Base-by-base conservation (phyloP, 331 rosid genomes). In the Spiraea crenata region DNA sequence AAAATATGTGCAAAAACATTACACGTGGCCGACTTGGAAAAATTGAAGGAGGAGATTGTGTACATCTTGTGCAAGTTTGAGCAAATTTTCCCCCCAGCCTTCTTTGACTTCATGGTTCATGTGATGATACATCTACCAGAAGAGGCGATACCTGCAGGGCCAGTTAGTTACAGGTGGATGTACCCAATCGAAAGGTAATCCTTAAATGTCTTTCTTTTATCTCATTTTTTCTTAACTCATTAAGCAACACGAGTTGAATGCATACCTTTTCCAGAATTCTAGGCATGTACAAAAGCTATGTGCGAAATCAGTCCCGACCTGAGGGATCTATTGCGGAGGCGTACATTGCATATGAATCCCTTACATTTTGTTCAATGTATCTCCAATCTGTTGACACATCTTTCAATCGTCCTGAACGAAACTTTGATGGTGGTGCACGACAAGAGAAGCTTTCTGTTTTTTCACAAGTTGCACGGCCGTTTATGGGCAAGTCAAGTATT, bases 291-390 rank as follows among this genome's bases (percentile, higher is more conserved):
- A 69, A 69, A 15, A 5, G 1, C 2, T 69, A 69, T 51, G 51
- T 69, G 7, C 10, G 50, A 3, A 68, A 68, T 14, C 37, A 7
- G 14, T 62, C 73, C 6, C 61, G 38, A 1, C 73, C 19, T 1
- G 73, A 68, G 5, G 73, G 62, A 12, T 67, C 63, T 3, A 68
- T 52, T 3, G 25, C 63, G 0, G 50, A 68, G 39, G 62, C 39
- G 2, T 52, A 50, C 8, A n/a, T 68, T 6, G 49, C 16, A 0
- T 13, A 69, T 37, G 63, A 69, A 12, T 38, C 51, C 9, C 34
- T 69, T 6, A 39, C 51, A 6, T 70, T 70, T 19, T 57, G 38
- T 1, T 42, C 74, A 9, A 11, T 34, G 37, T 56, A 70, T 42
- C 25, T 70, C 5, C 7, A 17, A 2, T 44, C 11, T 5, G 44